Percentiles rank a stretch among this genome's conserved stretches.
These are phyloP conservation scores for Hypoxylon lienhwacheense DNA, from an alignment of 495 filamentous ascomycete genomes.

Conservation along the genomic window DNA sequence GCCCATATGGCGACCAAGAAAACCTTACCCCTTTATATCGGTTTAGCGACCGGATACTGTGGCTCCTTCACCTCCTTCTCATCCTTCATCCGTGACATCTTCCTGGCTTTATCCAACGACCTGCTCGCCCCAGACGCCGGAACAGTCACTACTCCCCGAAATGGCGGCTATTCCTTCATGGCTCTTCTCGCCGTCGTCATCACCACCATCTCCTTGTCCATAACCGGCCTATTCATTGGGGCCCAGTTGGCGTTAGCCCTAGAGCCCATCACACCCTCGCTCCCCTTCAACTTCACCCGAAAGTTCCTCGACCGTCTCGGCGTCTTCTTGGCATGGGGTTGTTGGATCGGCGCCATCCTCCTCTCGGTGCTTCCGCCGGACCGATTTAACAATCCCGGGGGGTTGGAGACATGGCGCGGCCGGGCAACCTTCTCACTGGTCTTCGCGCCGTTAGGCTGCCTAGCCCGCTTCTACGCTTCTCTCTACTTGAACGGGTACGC, in stretches of 20 bases:
- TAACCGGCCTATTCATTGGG: slow-evolving; percentile 70
- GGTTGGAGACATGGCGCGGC: slow-evolving; percentile 69
- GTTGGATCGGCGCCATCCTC: slow-evolving; percentile 79
- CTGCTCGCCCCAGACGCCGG: slow-evolving; percentile 43
- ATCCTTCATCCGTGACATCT: slow-evolving; percentile 81
- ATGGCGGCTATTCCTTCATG: slow-evolving; percentile 80
- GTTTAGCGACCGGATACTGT: slow-evolving; percentile 91
- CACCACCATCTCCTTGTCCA: slow-evolving; percentile 65
- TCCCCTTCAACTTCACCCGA: slow-evolving; percentile 61
- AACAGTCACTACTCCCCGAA: slow-evolving; percentile 48
- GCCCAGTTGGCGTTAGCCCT: slow-evolving; percentile 76
- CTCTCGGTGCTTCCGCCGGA: slow-evolving; percentile 76
- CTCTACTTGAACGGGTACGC: slow-evolving; percentile 67
- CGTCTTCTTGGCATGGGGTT: slow-evolving; percentile 65
- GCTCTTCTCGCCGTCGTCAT: slow-evolving; percentile 73
- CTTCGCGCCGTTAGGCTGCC: slow-evolving; percentile 82
- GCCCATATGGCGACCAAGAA: slow-evolving; percentile 67
- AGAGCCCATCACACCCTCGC: slow-evolving; percentile 55
- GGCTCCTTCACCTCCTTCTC: slow-evolving; percentile 93
- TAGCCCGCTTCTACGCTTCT: slow-evolving; percentile 72
- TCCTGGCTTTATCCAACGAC: slow-evolving; percentile 80
- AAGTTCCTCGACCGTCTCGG: slow-evolving; percentile 63
- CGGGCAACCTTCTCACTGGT: slow-evolving; percentile 74
- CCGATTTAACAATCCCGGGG: slow-evolving; percentile 44
- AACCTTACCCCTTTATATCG: slow-evolving; percentile 86